phyloP scores from a whole-genome alignment of 805 yeast genomes.

The Komagataella kurtzmanii region DNA sequence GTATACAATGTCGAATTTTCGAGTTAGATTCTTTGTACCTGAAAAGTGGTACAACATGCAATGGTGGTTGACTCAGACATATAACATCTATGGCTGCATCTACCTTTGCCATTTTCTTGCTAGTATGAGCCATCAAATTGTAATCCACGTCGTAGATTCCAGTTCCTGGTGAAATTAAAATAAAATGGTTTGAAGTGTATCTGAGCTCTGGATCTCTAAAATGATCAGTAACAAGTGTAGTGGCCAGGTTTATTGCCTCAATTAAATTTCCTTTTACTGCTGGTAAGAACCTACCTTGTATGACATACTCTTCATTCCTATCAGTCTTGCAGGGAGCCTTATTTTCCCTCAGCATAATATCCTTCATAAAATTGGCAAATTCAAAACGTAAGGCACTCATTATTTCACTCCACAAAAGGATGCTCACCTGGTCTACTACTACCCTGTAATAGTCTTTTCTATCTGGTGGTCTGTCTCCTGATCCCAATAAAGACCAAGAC shows the following conservation, averaged over 20 bases:
- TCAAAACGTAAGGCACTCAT: constrained; percentile 81
- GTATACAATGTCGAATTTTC: constrained; percentile 59
- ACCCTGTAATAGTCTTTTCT: constrained; percentile 78
- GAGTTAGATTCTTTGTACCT: constrained; percentile 45
- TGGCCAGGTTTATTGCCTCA: constrained; percentile 78
- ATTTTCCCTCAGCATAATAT: constrained; percentile 39
- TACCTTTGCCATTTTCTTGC: constrained; percentile 58
- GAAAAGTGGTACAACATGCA: constrained; percentile 85
- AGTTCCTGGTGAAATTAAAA: constrained; percentile 82
- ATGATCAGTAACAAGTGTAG: constrained; percentile 63
- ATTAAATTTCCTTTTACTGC: constrained; percentile 81
- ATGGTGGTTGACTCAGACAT: constrained; percentile 80
- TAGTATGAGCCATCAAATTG: constrained; percentile 59
- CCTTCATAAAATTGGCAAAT: constrained; percentile 69
- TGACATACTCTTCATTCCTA: constrained; percentile 18
- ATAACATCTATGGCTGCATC: constrained; percentile 85
- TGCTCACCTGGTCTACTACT: constrained; percentile 89
- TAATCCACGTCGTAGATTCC: constrained; percentile 90
- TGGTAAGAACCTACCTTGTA: constrained; percentile 62
- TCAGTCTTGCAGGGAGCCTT: constrained; percentile 7
- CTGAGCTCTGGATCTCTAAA: constrained; percentile 77
- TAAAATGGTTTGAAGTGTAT: constrained; percentile 83
- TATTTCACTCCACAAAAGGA: constrained; percentile 80
- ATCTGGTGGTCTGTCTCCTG: constrained; percentile 58
- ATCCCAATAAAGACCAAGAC: constrained; percentile 42